Percentiles rank a stretch among this genome's conserved stretches.
These are phyloP conservation scores for Tagetes erecta DNA, from an alignment of 129 eudicot genomes.

Conservation along the genomic window DNA sequence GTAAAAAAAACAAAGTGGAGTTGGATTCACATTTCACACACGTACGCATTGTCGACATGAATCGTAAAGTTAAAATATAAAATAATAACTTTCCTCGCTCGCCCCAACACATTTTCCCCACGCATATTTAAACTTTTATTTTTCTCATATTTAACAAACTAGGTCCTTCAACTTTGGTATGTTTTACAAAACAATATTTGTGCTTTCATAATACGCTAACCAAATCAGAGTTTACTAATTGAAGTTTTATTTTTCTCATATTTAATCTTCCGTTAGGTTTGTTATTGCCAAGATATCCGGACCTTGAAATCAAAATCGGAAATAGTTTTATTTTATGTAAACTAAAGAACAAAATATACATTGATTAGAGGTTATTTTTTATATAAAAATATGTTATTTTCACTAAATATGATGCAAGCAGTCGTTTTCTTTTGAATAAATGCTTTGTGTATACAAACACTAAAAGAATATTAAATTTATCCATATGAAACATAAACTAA, in stretches of 20 bases:
- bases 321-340: too few relatives aligned
- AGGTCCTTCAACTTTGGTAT: neutral
- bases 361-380: too few relatives aligned
- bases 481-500: neutral
- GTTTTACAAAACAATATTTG: neutral
- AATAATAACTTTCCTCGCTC: slow-evolving; percentile 21
- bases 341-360: too few relatives aligned
- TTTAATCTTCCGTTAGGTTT: too few relatives aligned
- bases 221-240: neutral
- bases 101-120: slow-evolving; percentile 37
- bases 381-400: too few relatives aligned
- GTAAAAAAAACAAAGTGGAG: neutral
- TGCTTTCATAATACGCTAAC: neutral
- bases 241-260: too few relatives aligned
- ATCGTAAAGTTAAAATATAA: too few relatives aligned
- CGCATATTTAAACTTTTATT: slow-evolving; percentile 31
- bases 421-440: neutral
- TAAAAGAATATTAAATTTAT: too few relatives aligned
- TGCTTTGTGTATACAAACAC: too few relatives aligned
- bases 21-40: neutral
- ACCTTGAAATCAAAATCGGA: neutral
- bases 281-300: too few relatives aligned
- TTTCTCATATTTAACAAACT: neutral
- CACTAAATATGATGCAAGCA: neutral
- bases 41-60: neutral